Conservation (phyloP, 495 filamentous ascomycete species). For the Achaetomiella virescens region DNA sequence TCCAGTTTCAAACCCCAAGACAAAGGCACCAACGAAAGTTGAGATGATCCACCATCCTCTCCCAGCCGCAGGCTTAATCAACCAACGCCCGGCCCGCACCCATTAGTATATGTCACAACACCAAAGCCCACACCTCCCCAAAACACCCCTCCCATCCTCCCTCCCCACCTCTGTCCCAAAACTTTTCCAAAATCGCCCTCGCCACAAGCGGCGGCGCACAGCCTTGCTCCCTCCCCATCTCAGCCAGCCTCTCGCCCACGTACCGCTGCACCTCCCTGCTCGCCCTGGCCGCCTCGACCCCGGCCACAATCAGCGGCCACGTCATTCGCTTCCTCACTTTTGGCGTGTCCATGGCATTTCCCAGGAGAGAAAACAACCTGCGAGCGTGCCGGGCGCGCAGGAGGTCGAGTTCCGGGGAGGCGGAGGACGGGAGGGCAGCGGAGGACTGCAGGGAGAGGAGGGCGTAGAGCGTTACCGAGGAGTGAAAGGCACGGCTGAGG, state of each 20-base stretch:
- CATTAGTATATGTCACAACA: neutral
- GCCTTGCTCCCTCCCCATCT: slow-evolving; percentile 23
- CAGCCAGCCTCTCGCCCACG: slow-evolving; percentile 14
- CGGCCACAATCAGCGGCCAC: slow-evolving; percentile 33
- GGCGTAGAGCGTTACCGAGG: slow-evolving; percentile 30
- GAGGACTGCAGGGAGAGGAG: slow-evolving; percentile 27
- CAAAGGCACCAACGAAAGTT: too few species aligned
- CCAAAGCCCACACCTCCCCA: slow-evolving; percentile 6
- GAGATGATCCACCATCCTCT: too few species aligned
- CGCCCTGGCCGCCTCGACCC: slow-evolving; percentile 25
- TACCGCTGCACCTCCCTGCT: slow-evolving; percentile 18
- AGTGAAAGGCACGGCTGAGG: slow-evolving; percentile 19
- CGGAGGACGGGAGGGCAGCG: neutral
- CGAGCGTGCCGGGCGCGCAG: neutral
- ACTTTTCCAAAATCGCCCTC: slow-evolving; percentile 25
- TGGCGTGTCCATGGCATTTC: slow-evolving; percentile 12
- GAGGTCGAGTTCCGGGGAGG: neutral
- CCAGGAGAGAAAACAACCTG: slow-evolving; percentile 14
- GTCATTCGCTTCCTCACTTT: slow-evolving; percentile 9
- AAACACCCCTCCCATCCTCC: slow-evolving; percentile 33
- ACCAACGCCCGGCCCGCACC: too few species aligned
- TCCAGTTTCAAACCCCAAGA: too few species aligned
- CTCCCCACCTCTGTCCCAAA: slow-evolving; percentile 25
- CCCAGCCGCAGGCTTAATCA: too few species aligned
- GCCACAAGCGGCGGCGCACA: slow-evolving; percentile 21